These are phyloP conservation scores for Metschnikowia lochheadii DNA, from an alignment of 805 yeast species.

Conservation along the genomic window DNA sequence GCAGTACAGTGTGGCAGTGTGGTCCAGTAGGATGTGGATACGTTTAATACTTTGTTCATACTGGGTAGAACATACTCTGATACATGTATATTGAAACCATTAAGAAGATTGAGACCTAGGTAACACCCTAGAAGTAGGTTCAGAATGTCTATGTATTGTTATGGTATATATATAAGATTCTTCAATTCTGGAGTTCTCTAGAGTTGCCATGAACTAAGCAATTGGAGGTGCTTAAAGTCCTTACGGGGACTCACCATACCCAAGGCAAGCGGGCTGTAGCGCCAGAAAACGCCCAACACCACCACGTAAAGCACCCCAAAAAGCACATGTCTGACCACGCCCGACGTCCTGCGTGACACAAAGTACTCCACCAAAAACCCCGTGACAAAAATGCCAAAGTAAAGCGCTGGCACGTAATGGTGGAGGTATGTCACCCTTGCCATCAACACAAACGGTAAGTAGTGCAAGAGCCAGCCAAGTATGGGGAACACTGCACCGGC, in stretches of 20 bases:
- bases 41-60: too few species aligned
- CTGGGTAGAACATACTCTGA: too few species aligned
- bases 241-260: constrained; percentile 14
- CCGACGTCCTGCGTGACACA: constrained; percentile 17
- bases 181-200: background rate
- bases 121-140: too few species aligned
- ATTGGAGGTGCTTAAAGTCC: constrained; percentile 9
- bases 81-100: too few species aligned
- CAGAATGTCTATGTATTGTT: too few species aligned
- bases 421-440: constrained; percentile 42
- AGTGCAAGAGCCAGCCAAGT: constrained; percentile 39
- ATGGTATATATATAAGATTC: background rate
- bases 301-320: constrained; percentile 8
- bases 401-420: constrained; percentile 43
- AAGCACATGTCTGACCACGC: constrained; percentile 8
- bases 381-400: constrained; percentile 26
- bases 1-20: too few species aligned
- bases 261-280: constrained; percentile 14
- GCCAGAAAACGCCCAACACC: constrained; percentile 14
- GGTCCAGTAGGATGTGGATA: too few species aligned
- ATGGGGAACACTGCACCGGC: constrained; percentile 34
- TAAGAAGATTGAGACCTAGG: too few species aligned
- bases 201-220: constrained; percentile 13
- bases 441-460: constrained; percentile 39
- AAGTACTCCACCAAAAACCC: constrained; percentile 22